These are phyloP conservation scores for Globisporangium acanthophoron DNA, from an alignment of 352 stramenopile genomes.

Conservation along the genomic window DNA sequence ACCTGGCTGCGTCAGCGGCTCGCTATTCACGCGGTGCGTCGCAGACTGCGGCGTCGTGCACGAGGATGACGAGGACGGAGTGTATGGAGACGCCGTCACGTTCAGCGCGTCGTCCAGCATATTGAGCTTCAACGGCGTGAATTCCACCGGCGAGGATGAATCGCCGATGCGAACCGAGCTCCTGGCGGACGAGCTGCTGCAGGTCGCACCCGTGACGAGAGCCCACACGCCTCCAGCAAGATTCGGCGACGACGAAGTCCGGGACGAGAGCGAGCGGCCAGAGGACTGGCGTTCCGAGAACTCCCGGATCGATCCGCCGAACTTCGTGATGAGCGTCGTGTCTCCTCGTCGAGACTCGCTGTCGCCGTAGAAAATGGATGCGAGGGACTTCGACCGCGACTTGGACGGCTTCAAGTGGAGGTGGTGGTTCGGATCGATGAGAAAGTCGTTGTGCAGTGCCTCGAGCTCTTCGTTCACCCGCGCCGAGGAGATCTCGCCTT, in stretches of 20 bases:
- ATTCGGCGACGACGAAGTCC: slow-evolving; percentile 6
- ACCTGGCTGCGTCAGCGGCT: neutral
- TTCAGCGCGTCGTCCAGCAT: slow-evolving; percentile 1
- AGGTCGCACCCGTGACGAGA: neutral
- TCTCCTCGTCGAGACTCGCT: neutral
- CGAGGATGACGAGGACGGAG: neutral
- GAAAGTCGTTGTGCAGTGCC: slow-evolving; percentile 1
- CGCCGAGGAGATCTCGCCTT: slow-evolving; percentile 10
- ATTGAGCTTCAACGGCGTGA: slow-evolving; percentile 11
- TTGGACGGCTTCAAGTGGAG: slow-evolving; percentile 1
- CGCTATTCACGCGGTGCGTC: neutral
- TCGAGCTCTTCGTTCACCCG: slow-evolving; percentile 16
- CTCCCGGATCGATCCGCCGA: slow-evolving; percentile 8
- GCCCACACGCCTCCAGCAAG: slow-evolving; percentile 13
- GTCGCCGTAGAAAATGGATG: neutral
- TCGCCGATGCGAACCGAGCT: neutral
- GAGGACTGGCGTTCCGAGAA: slow-evolving; percentile 9
- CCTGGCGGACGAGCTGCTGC: neutral
- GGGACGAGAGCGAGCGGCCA: slow-evolving; percentile 6
- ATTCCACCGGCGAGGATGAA: neutral
- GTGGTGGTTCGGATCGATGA: neutral
- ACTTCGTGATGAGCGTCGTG: slow-evolving; percentile 9
- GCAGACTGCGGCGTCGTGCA: neutral
- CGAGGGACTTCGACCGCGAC: neutral
- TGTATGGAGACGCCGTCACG: neutral